Evolutionary conservation across 2,329 filamentous ascomycete genomes (phyloP).

Genomic region (Trichoderma arundinaceum): DNA sequence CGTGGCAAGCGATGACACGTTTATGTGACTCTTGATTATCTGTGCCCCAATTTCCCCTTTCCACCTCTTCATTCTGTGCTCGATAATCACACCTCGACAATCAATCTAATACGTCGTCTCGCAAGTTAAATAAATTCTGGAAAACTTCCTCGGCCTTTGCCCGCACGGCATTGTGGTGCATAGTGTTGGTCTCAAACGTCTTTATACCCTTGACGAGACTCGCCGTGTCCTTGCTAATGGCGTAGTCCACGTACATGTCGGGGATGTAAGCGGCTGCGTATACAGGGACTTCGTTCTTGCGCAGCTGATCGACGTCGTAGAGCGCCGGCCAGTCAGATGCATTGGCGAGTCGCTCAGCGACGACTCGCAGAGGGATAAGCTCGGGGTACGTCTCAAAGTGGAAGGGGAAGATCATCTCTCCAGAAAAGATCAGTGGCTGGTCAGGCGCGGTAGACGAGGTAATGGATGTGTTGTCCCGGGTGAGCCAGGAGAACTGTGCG

Average conservation of each 20-base stretch:
- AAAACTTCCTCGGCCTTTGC: conserved; percentile 77
- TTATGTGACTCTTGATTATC: neutral
- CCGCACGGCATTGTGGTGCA: conserved; percentile 86
- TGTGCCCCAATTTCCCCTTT: neutral
- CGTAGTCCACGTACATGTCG: conserved; percentile 91
- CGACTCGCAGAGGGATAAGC: conserved; percentile 69
- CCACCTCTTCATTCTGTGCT: neutral
- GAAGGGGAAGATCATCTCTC: conserved; percentile 90
- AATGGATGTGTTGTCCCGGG: conserved; percentile 39
- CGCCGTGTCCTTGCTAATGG: conserved; percentile 75
- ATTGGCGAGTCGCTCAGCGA: conserved; percentile 72
- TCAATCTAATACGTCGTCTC: conserved; percentile 70
- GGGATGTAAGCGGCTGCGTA: conserved; percentile 84
- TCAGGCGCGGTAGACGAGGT: conserved; percentile 38
- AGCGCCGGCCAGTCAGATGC: conserved; percentile 74
- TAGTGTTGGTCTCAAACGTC: conserved; percentile 81
- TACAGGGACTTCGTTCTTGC: conserved; percentile 79
- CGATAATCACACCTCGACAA: neutral
- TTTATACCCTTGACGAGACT: conserved; percentile 75
- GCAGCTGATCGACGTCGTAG: conserved; percentile 76
- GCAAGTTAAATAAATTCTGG: conserved; percentile 74
- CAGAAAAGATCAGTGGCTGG: conserved; percentile 76
- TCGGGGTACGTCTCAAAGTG: conserved; percentile 84
- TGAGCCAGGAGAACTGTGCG: conserved; percentile 59
- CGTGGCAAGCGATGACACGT: neutral